These are phyloP conservation scores for Macadamia tetraphylla DNA, from an alignment of 164 flowering plant species.

Conservation along the genomic window DNA sequence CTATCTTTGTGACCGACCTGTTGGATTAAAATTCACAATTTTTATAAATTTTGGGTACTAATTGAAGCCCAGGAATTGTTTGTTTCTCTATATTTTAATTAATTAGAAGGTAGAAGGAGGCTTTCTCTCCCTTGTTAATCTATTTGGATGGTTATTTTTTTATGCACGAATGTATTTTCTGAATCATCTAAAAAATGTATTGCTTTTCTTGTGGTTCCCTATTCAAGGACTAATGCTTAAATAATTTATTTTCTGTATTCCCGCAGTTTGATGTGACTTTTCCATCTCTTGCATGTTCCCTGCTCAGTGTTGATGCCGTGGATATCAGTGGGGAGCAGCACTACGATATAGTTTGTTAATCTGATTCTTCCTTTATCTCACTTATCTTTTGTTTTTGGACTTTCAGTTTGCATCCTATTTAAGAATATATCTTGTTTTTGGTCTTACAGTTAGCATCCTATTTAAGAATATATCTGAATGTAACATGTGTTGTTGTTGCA, in stretches of 20 bases:
- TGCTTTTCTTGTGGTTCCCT: neutral
- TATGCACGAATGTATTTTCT: too few relatives aligned
- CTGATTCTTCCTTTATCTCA: neutral
- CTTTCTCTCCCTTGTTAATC: too few relatives aligned
- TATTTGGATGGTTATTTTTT: too few relatives aligned
- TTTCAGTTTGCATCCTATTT: neutral
- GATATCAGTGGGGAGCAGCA: constrained; percentile 88
- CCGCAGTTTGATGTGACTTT: constrained; percentile 81
- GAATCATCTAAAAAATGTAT: neutral
- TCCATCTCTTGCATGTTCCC: constrained; percentile 63
- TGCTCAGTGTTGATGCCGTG: constrained; percentile 74
- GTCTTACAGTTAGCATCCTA: neutral
- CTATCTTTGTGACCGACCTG: too few relatives aligned
- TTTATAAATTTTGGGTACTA: too few relatives aligned
- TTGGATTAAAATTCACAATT: too few relatives aligned
- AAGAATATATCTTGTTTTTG: neutral
- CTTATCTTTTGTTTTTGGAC: neutral
- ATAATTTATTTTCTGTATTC: too few relatives aligned
- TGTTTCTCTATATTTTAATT: too few relatives aligned
- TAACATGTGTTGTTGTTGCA: constrained; percentile 21
- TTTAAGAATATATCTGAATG: neutral
- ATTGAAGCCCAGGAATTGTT: too few relatives aligned
- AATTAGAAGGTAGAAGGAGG: too few relatives aligned
- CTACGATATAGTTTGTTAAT: constrained; percentile 52
- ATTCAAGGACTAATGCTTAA: too few relatives aligned